These are phyloP conservation scores for Pseudogymnoascus sp. DNA, from an alignment of 2,329 filamentous ascomycete genomes.

Conservation along the genomic window DNA sequence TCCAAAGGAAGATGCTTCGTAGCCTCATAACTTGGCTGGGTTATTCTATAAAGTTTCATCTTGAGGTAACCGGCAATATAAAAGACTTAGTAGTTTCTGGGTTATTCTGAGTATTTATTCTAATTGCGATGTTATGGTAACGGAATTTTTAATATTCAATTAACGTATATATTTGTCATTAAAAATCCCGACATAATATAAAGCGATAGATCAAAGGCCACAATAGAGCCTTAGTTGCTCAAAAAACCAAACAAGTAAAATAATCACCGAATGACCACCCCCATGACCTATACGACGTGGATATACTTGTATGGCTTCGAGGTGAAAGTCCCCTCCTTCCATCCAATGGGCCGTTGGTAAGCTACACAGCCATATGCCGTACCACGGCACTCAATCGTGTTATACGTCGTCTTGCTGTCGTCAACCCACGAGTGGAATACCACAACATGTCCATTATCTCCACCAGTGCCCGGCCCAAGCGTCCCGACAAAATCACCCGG, in stretches of 20 bases:
- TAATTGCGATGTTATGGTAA: too few species aligned
- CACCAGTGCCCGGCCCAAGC: neutral
- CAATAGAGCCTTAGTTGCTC: too few species aligned
- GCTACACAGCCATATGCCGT: slow-evolving; percentile 1
- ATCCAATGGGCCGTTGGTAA: neutral
- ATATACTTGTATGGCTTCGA: slow-evolving; percentile 7
- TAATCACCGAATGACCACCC: neutral
- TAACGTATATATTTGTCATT: too few species aligned
- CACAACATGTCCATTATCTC: neutral
- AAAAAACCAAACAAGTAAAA: neutral
- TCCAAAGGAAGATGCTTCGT: too few species aligned
- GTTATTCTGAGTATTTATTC: too few species aligned
- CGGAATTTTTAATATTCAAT: too few species aligned
- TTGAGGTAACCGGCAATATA: too few species aligned
- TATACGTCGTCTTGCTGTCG: neutral
- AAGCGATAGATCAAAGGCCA: too few species aligned
- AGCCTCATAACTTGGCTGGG: too few species aligned
- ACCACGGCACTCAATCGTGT: slow-evolving; percentile 6
- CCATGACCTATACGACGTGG: neutral
- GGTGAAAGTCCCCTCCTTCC: neutral
- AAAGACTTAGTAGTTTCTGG: too few species aligned
- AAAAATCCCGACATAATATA: too few species aligned
- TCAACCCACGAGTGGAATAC: neutral
- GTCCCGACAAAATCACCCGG: slow-evolving; percentile 8
- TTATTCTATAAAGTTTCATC: too few species aligned